Base-by-base conservation (phyloP, 2,329 filamentous ascomycete genomes). In the Epichloe gansuensis region DNA sequence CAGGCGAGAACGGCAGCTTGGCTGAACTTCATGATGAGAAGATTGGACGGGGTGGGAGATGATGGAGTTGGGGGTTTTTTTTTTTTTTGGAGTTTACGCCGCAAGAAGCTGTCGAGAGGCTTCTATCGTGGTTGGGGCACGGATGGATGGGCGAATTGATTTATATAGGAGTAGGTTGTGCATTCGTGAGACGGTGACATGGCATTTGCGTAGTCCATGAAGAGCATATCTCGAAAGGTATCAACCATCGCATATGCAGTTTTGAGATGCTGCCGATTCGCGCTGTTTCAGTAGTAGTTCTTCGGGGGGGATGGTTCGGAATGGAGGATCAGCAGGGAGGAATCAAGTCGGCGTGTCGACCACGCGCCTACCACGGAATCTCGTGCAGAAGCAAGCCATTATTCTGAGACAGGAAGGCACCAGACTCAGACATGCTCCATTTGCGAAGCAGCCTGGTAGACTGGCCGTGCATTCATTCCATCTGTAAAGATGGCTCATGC, bases 311-410 rank as follows among this genome's bases (percentile, higher is more conserved):
- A 15, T 47, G 12, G 12, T 12, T 47, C 36, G 45, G 45, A 47
- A 47, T 47, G 45, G 7, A 17, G 15, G 45, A 47, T 47, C 45
- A 23, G 45, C 45, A 47, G 45, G 45, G 45, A 36, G 45, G 31
- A 31, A 38, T 21, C 12, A 15, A 5, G 6, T 27, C 21, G 12
- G 40, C 17, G 17, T 21, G 17, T 21, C 17, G 17, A 21, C 40
- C n/a, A 21, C 40, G 9, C 21, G 23, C n/a, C n/a, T 42, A 11
- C 17, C 40, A 42, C 17, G 2, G 40, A 21, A 11, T 11, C 40
- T 21, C 11, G 40, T 6, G 17, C 17, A 17, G 21, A 25, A 3
- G 40, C 40, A 42, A 42, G 40, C 11, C 40, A 11, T 42, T 8
- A 21, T 13, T 12, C 15, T 45, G 43, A 45, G 23, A 45, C 23